These are phyloP conservation scores for Adiantum capillusveneris DNA, from an alignment of 75 land plant species.

Conservation along the genomic window DNA sequence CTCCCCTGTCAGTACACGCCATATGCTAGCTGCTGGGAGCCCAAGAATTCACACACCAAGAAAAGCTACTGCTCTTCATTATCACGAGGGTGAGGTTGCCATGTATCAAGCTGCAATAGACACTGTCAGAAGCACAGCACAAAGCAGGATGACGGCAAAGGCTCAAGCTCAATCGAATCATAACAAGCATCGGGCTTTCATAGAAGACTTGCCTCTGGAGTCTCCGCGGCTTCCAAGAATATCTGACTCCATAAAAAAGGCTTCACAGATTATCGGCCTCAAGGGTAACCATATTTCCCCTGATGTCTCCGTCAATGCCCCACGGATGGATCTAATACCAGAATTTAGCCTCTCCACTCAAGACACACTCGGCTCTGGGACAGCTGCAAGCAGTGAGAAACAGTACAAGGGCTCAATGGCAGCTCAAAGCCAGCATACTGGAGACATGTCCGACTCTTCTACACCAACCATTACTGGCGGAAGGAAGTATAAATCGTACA, in stretches of 20 bases:
- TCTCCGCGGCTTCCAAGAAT: not conserved
- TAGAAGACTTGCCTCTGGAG: not conserved
- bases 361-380: not conserved
- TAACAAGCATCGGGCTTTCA: not conserved
- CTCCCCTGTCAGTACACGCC: not conserved
- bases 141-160: not conserved
- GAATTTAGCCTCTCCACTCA: constrained; percentile 35
- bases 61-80: not conserved
- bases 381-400: not conserved
- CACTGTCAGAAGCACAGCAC: not conserved
- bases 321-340: constrained; percentile 67
- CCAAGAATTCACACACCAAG: constrained; percentile 1
- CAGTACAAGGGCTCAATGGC: not conserved
- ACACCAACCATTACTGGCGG: not conserved
- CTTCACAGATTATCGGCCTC: constrained; percentile 4
- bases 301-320: constrained; percentile 80
- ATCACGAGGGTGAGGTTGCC: not conserved
- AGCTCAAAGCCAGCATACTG: not conserved
- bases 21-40: constrained; percentile 6
- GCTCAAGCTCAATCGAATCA: not conserved
- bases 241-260: not conserved
- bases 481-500: not conserved
- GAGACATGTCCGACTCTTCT: not conserved
- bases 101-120: not conserved
- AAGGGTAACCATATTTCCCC: constrained; percentile 44